Percentiles rank a stretch among this genome's conserved stretches.
Evolutionary conservation across 1,284 basidiomycete species (phyloP).

Genomic region (Pyrrhoderma lamaoense): DNA sequence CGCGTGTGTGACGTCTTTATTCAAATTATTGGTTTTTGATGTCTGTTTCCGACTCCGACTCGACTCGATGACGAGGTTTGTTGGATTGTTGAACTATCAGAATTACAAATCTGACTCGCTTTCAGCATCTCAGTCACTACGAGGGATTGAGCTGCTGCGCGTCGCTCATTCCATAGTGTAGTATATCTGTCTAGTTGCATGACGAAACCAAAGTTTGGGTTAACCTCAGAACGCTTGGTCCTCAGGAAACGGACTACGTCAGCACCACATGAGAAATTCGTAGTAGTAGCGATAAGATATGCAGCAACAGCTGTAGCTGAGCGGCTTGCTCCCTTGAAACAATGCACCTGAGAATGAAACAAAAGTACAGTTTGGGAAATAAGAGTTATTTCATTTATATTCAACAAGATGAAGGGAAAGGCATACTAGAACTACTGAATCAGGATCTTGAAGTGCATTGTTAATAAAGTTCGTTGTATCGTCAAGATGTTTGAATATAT

Average conservation of each 20-base stretch:
- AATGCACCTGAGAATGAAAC: conserved; percentile 57
- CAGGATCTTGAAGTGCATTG: conserved; percentile 31
- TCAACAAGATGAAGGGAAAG: background rate
- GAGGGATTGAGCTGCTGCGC: background rate
- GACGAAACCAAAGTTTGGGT: conserved; percentile 32
- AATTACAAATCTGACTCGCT: too few relatives aligned
- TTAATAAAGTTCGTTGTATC: conserved; percentile 33
- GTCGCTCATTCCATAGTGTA: conserved; percentile 18
- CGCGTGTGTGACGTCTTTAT: too few relatives aligned
- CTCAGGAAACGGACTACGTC: conserved; percentile 30
- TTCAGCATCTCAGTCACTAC: too few relatives aligned
- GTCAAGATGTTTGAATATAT: conserved; percentile 31
- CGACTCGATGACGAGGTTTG: too few relatives aligned
- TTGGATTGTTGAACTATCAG: too few relatives aligned
- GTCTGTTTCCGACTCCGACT: too few relatives aligned
- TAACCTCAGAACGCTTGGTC: conserved; percentile 27
- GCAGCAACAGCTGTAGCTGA: conserved; percentile 79
- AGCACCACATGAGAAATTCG: conserved; percentile 24
- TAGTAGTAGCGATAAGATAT: conserved; percentile 44
- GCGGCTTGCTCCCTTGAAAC: conserved; percentile 74
- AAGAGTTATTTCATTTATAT: background rate
- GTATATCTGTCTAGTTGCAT: conserved; percentile 31
- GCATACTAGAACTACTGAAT: conserved; percentile 56
- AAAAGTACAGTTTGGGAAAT: background rate
- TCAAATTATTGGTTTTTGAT: too few relatives aligned